phyloP scores from a whole-genome alignment of 2,329 filamentous ascomycete species.

The Sporothrix variecibatus region DNA sequence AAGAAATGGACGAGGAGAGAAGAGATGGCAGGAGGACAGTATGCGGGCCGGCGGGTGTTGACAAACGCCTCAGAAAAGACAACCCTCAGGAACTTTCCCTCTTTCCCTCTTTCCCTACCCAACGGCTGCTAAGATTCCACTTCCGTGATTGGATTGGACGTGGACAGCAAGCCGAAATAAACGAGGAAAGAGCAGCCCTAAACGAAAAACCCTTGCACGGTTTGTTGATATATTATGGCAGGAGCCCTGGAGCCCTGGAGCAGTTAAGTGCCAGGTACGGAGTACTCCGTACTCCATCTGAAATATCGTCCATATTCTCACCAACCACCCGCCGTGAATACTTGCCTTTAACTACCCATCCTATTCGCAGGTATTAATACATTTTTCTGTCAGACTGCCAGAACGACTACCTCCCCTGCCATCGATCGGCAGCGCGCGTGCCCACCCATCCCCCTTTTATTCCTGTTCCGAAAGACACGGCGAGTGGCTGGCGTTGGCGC shows the following conservation, averaged over 20 bases:
- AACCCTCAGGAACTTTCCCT: background rate
- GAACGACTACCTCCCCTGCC: constrained; percentile 1
- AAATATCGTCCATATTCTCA: background rate
- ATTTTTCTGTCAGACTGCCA: background rate
- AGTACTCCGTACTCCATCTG: background rate
- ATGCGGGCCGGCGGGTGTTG: background rate
- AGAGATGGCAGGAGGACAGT: background rate
- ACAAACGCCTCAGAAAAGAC: background rate
- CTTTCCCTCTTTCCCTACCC: background rate
- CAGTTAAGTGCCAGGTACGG: background rate
- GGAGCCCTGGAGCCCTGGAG: background rate
- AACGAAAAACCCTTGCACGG: background rate
- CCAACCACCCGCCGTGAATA: too few relatives aligned
- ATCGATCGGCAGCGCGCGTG: constrained; percentile 21
- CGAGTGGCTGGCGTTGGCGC: constrained; percentile 12
- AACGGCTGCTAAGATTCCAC: constrained; percentile 9
- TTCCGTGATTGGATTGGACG: background rate
- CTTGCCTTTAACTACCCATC: background rate
- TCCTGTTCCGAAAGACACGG: background rate
- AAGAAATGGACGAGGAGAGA: background rate
- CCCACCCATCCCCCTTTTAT: constrained; percentile 22
- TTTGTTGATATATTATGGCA: constrained; percentile 8
- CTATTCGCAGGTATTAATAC: constrained; percentile 7
- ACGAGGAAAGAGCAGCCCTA: constrained; percentile 6
- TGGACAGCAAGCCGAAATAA: constrained; percentile 1